phyloP scores from a whole-genome alignment of 345 rosid genomes.

The Bretschneidera sinensis region DNA sequence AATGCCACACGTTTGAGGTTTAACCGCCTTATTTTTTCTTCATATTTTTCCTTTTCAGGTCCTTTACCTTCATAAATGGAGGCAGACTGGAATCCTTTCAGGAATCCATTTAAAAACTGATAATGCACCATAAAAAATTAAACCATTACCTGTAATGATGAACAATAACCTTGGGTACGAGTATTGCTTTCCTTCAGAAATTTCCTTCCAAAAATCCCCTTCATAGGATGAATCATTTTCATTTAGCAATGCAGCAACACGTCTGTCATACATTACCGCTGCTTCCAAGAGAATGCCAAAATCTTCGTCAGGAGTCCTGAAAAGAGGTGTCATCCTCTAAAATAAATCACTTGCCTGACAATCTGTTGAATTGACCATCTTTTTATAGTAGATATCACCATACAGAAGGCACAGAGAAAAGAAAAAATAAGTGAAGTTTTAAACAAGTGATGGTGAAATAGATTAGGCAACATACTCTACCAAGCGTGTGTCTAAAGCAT shows the following conservation, averaged over 20 bases:
- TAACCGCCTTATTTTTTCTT: constrained; percentile 70
- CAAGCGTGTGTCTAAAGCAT: no score
- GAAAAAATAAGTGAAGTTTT: no score
- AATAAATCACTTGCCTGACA: neutral
- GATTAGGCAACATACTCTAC: no score
- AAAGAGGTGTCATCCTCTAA: constrained; percentile 12
- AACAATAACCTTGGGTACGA: constrained; percentile 74
- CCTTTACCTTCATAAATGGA: constrained; percentile 67
- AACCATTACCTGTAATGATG: constrained; percentile 70
- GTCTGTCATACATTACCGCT: constrained; percentile 92
- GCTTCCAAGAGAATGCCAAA: constrained; percentile 94
- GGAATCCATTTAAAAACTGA: neutral
- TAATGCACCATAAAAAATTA: constrained; percentile 3
- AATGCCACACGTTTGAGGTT: constrained; percentile 84
- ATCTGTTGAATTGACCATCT: neutral
- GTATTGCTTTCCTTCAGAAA: constrained; percentile 41
- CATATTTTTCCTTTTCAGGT: constrained; percentile 85
- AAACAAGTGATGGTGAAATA: no score
- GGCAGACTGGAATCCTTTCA: constrained; percentile 7
- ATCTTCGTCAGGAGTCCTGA: constrained; percentile 98
- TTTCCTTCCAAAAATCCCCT: constrained; percentile 44
- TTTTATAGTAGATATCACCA: neutral
- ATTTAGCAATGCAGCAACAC: constrained; percentile 74
- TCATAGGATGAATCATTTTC: constrained; percentile 48
- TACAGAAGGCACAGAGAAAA: no score